Percentiles rank a stretch among this genome's conserved stretches.
Evolutionary conservation across 1,284 basidiomycete species (phyloP).

Genomic region (Irpex rosettiformis): DNA sequence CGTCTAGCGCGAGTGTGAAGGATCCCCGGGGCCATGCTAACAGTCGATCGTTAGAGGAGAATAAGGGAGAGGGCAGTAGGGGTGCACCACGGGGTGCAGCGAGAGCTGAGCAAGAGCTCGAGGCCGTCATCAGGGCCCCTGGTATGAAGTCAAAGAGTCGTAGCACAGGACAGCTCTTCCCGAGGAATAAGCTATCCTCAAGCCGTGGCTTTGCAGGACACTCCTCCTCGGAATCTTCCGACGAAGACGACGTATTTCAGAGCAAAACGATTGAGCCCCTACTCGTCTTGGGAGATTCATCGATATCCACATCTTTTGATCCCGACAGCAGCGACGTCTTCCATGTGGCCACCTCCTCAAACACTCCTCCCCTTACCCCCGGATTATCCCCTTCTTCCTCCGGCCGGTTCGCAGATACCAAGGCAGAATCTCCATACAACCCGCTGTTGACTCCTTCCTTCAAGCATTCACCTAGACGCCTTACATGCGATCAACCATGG

Average conservation of each 20-base stretch:
- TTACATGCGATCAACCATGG: slow-evolving; percentile 74
- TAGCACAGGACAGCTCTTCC: not conserved
- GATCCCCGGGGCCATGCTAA: not conserved
- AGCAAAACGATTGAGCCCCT: not conserved
- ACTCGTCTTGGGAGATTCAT: slow-evolving; percentile 6
- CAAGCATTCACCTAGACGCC: slow-evolving; percentile 65
- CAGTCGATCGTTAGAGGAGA: not conserved
- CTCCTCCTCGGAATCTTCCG: slow-evolving; percentile 9
- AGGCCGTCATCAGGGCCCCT: slow-evolving; percentile 3
- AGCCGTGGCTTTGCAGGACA: not conserved
- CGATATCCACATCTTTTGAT: slow-evolving; percentile 2
- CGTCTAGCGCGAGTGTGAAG: not conserved
- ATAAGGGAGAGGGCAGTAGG: not conserved
- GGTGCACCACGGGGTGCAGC: slow-evolving; percentile 11
- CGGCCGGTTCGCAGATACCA: slow-evolving; percentile 22
- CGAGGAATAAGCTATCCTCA: not conserved
- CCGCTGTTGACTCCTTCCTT: slow-evolving; percentile 69
- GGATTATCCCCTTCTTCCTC: slow-evolving; percentile 17
- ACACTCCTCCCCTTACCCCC: slow-evolving; percentile 29
- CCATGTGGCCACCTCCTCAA: slow-evolving; percentile 17
- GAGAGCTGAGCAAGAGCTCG: slow-evolving; percentile 8
- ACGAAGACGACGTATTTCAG: slow-evolving; percentile 10
- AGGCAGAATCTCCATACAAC: slow-evolving; percentile 69
- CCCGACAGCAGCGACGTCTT: slow-evolving; percentile 11
- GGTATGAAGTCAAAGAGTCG: slow-evolving; percentile 3